Percentiles rank a stretch among this genome's conserved stretches.
Evolutionary conservation across 345 rosid species (phyloP).

Genomic region (Microthlaspi erraticum): DNA sequence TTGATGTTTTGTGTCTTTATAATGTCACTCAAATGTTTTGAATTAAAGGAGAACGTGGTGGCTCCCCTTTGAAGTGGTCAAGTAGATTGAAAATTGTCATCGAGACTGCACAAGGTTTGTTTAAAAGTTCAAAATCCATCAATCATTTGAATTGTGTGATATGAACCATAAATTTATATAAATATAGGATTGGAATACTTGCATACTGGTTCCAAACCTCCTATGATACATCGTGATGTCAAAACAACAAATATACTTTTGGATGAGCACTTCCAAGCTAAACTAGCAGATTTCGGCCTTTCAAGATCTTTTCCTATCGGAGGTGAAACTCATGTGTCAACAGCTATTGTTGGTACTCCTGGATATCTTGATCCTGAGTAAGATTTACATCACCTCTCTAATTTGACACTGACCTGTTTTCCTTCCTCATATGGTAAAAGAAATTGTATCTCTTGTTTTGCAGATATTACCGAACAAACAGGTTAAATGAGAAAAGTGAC

Average conservation of each 20-base stretch:
- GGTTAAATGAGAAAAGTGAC: constrained; percentile 50
- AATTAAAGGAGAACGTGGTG: constrained; percentile 14
- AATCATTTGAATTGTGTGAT: background rate
- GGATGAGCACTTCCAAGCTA: constrained; percentile 42
- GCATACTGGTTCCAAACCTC: constrained; percentile 51
- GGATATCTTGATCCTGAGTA: constrained; percentile 63
- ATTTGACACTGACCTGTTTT: background rate
- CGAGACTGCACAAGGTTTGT: constrained; percentile 32
- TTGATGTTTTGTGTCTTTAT: background rate
- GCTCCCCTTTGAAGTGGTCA: constrained; percentile 5
- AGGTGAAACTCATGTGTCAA: constrained; percentile 28
- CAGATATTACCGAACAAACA: constrained; percentile 43
- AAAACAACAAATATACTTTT: constrained; percentile 52
- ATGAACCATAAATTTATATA: background rate
- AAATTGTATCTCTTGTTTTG: background rate
- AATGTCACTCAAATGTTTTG: background rate
- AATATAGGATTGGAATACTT: constrained; percentile 50
- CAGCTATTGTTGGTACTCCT: constrained; percentile 28
- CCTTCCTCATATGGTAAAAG: background rate
- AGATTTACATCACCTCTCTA: background rate
- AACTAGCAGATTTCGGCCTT: constrained; percentile 53
- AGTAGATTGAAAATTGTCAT: constrained; percentile 10
- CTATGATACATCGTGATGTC: constrained; percentile 53
- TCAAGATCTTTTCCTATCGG: constrained; percentile 44
- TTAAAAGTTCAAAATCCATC: background rate